A percentile compares a stretch with the other conserved stretches of the same genome.
Conservation (phyloP, 768 basidiomycete genomes). For the Psilocybe tampanensis region DNA sequence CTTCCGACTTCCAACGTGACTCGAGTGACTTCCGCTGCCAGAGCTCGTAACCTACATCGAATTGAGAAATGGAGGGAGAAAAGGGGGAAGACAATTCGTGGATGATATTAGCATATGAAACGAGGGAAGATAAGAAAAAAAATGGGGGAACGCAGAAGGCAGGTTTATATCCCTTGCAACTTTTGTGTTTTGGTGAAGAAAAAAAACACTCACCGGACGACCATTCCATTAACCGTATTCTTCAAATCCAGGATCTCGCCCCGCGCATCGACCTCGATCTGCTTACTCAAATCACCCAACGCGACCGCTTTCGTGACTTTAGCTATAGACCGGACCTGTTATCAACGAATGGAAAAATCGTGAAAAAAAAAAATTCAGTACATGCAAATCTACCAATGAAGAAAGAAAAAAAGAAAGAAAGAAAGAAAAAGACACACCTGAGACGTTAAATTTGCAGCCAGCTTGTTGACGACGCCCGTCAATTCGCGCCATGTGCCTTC, state of each 20-base stretch:
- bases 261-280: slow-evolving; percentile 88
- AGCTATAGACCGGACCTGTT: slow-evolving; percentile 79
- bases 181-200: too few species aligned
- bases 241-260: slow-evolving; percentile 90
- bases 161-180: too few species aligned
- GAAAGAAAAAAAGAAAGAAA: neutral
- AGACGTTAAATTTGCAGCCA: slow-evolving; percentile 77
- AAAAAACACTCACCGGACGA: slow-evolving; percentile 37
- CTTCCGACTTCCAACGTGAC: too few species aligned
- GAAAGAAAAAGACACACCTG: slow-evolving; percentile 43
- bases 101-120: too few species aligned
- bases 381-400: neutral
- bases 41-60: too few species aligned
- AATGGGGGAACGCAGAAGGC: too few species aligned
- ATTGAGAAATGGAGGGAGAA: too few species aligned
- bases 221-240: slow-evolving; percentile 64
- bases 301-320: slow-evolving; percentile 95
- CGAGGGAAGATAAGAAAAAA: too few species aligned
- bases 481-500: slow-evolving; percentile 91
- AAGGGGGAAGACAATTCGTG: too few species aligned
- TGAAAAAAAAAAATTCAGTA: slow-evolving; percentile 1
- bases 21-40: too few species aligned
- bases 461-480: slow-evolving; percentile 81
- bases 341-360: neutral
- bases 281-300: slow-evolving; percentile 84